These are phyloP conservation scores for Candida parachauliodes DNA, from an alignment of 805 yeast genomes.

Conservation along the genomic window DNA sequence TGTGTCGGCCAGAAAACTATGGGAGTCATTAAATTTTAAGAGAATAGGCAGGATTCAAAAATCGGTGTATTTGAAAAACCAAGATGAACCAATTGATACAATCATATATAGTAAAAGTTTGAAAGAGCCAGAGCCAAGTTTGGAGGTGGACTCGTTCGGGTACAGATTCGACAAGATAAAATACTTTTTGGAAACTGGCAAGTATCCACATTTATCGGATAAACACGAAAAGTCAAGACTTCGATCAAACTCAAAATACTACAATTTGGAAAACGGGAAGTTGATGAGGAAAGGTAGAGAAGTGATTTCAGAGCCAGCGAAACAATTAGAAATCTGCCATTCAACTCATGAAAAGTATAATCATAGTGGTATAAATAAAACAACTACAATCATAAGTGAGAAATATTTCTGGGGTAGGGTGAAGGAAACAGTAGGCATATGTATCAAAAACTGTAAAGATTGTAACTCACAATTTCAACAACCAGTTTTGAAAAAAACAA, in stretches of 20 bases:
- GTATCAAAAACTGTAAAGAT: constrained; percentile 68
- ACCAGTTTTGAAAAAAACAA: constrained; percentile 18
- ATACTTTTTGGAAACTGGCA: constrained; percentile 75
- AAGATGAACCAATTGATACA: constrained; percentile 82
- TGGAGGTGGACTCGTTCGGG: constrained; percentile 14
- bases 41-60: constrained; percentile 76
- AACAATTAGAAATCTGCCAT: constrained; percentile 71
- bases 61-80: constrained; percentile 87
- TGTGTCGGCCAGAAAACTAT: constrained; percentile 72
- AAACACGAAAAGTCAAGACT: constrained; percentile 86
- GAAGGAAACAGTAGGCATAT: constrained; percentile 80
- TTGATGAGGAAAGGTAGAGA: constrained; percentile 74
- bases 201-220: constrained; percentile 79
- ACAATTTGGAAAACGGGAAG: constrained; percentile 66
- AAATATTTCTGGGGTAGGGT: constrained; percentile 89
- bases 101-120: constrained; percentile 80
- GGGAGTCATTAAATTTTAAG: constrained; percentile 73
- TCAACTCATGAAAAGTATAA: constrained; percentile 57
- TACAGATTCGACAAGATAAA: constrained; percentile 73
- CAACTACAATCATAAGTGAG: constrained; percentile 74
- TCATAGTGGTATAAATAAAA: constrained; percentile 88
- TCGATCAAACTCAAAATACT: constrained; percentile 75
- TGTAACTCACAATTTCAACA: constrained; percentile 47
- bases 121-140: constrained; percentile 35
- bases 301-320: constrained; percentile 72